Conservation (phyloP, 352 stramenopile species). For the Phytophthora meadii region DNA sequence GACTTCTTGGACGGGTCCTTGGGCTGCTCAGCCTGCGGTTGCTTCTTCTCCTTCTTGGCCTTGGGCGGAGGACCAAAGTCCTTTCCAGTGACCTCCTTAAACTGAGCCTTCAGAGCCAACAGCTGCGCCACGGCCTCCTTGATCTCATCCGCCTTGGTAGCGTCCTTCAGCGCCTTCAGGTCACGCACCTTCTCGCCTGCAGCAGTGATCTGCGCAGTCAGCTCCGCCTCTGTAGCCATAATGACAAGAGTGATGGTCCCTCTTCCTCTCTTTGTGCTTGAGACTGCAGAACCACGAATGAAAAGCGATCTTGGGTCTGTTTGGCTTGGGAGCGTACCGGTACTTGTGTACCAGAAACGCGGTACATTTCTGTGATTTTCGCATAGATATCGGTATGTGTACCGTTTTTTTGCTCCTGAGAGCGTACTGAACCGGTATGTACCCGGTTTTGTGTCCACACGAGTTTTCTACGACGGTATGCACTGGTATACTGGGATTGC, state of each 20-base stretch:
- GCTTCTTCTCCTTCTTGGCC: constrained; percentile 73
- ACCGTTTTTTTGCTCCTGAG: constrained; percentile 1
- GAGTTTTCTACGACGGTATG: no score
- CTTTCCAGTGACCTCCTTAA: constrained; percentile 77
- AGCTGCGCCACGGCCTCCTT: constrained; percentile 62
- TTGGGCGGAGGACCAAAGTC: constrained; percentile 73
- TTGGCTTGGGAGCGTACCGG: constrained; percentile 28
- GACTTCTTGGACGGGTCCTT: constrained; percentile 74
- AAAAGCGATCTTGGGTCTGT: constrained; percentile 17
- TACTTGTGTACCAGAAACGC: not conserved
- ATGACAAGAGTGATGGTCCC: not conserved
- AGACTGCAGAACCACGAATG: constrained; percentile 44
- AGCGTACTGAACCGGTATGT: not conserved
- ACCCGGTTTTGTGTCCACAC: no score
- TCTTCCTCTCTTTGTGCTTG: constrained; percentile 20
- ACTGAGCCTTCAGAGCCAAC: constrained; percentile 78
- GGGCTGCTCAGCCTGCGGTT: constrained; percentile 20
- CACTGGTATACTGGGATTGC: no score
- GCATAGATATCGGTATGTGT: not conserved
- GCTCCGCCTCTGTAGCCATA: constrained; percentile 62
- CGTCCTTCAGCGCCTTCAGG: constrained; percentile 72
- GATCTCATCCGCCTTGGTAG: constrained; percentile 52
- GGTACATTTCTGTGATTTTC: constrained; percentile 1
- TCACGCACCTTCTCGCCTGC: constrained; percentile 78
- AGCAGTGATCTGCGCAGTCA: constrained; percentile 65